Evolutionary conservation across 2,329 filamentous ascomycete species (phyloP).

Genomic region (Metarhizium robertsii): DNA sequence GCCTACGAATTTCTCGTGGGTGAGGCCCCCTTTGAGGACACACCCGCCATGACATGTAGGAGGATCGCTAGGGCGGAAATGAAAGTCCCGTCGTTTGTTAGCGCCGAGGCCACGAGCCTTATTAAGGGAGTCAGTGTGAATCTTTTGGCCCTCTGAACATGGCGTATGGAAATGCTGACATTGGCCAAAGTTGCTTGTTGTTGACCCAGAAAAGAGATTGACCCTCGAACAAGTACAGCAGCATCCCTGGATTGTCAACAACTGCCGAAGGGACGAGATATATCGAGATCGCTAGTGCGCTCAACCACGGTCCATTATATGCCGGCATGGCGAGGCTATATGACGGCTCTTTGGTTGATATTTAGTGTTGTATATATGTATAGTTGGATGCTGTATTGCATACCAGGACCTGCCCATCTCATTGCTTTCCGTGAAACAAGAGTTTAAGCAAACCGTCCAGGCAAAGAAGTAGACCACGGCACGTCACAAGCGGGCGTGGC

Average conservation of each 20-base stretch:
- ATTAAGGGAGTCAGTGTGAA: constrained; percentile 9
- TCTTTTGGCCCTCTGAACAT: neutral
- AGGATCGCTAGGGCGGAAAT: constrained; percentile 13
- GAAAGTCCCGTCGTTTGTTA: constrained; percentile 12
- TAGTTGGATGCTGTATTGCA: no score
- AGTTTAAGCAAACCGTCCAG: neutral
- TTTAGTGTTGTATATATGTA: no score
- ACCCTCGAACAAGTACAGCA: constrained; percentile 9
- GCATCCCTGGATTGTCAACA: constrained; percentile 15
- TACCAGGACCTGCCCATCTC: no score
- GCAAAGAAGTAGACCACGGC: neutral
- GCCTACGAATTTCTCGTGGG: constrained; percentile 16
- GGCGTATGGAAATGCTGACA: neutral
- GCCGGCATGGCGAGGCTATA: no score
- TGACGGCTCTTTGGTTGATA: no score
- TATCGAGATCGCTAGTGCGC: neutral
- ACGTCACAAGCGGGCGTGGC: neutral
- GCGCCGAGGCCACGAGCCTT: constrained; percentile 11
- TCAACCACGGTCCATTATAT: no score
- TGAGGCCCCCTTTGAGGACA: constrained; percentile 16
- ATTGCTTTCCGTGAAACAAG: no score
- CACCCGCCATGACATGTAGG: constrained; percentile 9
- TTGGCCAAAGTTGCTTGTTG: constrained; percentile 9
- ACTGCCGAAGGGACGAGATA: constrained; percentile 6
- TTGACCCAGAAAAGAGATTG: constrained; percentile 12